These are phyloP conservation scores for Monosporascus sp. DNA, from an alignment of 2,329 filamentous ascomycete genomes.

Conservation along the genomic window DNA sequence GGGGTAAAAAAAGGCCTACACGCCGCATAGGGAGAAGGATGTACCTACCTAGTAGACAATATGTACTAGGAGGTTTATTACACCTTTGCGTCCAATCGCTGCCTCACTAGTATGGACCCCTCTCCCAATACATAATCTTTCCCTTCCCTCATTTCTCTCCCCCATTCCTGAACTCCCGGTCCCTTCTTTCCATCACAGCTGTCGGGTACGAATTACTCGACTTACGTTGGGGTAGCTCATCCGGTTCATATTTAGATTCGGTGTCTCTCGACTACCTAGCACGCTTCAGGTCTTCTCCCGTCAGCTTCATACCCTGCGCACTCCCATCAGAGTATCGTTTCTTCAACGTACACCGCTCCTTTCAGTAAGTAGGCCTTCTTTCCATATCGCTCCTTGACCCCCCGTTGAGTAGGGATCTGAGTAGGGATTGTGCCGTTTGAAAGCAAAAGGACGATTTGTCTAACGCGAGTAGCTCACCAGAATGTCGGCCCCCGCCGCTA, in stretches of 20 bases:
- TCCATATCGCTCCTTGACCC: not conserved
- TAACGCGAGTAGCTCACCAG: conserved; percentile 7
- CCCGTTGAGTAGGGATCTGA: not conserved
- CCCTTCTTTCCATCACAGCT: conserved; percentile 18
- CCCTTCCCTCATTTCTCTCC: conserved; percentile 13
- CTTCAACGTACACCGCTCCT: too few species aligned
- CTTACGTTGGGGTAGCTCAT: not conserved
- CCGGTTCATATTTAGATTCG: not conserved
- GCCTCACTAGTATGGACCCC: conserved; percentile 23
- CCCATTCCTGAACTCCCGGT: conserved; percentile 15
- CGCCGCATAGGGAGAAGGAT: too few species aligned
- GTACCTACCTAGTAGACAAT: too few species aligned
- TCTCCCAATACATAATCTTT: conserved; percentile 4
- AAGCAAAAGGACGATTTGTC: not conserved
- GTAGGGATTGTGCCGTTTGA: too few species aligned
- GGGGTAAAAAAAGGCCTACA: not conserved
- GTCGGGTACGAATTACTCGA: not conserved
- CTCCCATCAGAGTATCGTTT: too few species aligned
- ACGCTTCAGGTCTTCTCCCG: not conserved
- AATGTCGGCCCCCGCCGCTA: conserved; percentile 77
- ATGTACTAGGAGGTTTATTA: not conserved
- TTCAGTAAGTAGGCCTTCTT: not conserved
- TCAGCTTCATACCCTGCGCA: not conserved
- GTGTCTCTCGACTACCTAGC: not conserved
- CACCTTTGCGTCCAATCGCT: conserved; percentile 17